phyloP scores from a whole-genome alignment of 2,329 filamentous ascomycete species.

The Monilinia aucupariae region DNA sequence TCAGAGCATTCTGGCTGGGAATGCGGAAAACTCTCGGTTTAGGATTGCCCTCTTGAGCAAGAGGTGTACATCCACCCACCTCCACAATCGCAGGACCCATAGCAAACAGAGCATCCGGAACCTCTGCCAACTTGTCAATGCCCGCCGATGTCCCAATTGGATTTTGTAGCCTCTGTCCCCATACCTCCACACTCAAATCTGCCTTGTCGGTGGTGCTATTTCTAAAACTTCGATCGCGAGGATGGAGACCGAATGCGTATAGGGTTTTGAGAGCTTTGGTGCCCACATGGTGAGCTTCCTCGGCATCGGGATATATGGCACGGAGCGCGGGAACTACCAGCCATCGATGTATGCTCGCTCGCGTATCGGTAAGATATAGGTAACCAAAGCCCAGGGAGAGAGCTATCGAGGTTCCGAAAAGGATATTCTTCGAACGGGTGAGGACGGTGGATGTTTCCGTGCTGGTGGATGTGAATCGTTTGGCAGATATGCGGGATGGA shows the following conservation, averaged over 20 bases:
- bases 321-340: slow-evolving; percentile 62
- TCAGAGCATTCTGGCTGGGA: slow-evolving; percentile 75
- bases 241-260: slow-evolving; percentile 69
- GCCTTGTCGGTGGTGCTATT: slow-evolving; percentile 27
- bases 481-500: slow-evolving; percentile 11
- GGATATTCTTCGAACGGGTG: slow-evolving; percentile 44
- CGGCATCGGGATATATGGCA: slow-evolving; percentile 65
- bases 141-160: slow-evolving; percentile 94
- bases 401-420: slow-evolving; percentile 50
- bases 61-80: slow-evolving; percentile 82
- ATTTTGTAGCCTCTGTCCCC: slow-evolving; percentile 71
- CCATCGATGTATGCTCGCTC: slow-evolving; percentile 64
- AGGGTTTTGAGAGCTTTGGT: slow-evolving; percentile 66
- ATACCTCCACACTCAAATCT: slow-evolving; percentile 52
- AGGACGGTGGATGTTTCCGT: slow-evolving; percentile 35
- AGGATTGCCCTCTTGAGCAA: slow-evolving; percentile 83
- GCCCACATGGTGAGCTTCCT: slow-evolving; percentile 85
- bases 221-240: slow-evolving; percentile 60
- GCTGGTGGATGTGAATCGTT: slow-evolving; percentile 25
- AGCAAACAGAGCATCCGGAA: slow-evolving; percentile 78
- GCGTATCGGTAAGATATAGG: slow-evolving; percentile 68
- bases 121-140: slow-evolving; percentile 88
- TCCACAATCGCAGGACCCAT: slow-evolving; percentile 84
- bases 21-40: slow-evolving; percentile 84
- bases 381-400: slow-evolving; percentile 47